Percentiles rank a stretch among this genome's conserved stretches.
Evolutionary conservation across 2,329 filamentous ascomycete species (phyloP).

Genomic region (Curvularia verruculosa): DNA sequence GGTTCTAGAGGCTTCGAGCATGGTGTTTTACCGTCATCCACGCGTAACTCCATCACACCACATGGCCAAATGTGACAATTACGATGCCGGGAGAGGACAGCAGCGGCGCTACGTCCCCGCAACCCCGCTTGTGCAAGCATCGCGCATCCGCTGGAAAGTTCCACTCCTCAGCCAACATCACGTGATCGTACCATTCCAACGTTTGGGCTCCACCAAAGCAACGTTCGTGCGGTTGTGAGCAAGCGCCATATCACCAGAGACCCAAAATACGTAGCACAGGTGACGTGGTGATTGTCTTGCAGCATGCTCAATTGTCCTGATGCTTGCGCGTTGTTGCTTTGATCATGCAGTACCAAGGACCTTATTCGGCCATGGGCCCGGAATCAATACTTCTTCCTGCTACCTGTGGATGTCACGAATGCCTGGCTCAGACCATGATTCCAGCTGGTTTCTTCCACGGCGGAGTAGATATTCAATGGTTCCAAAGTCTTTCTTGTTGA

Average conservation of each 20-base stretch:
- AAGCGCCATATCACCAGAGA: constrained; percentile 2
- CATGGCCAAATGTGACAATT: constrained; percentile 6
- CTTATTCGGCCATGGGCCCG: neutral
- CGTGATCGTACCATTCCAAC: constrained; percentile 15
- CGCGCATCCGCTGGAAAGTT: constrained; percentile 14
- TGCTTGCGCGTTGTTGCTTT: constrained; percentile 9
- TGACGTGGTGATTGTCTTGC: neutral
- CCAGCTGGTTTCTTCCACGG: constrained; percentile 80
- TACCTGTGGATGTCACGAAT: constrained; percentile 67
- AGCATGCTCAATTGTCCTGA: neutral
- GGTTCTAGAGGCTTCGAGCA: constrained; percentile 32
- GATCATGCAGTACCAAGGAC: neutral
- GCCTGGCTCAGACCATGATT: constrained; percentile 78
- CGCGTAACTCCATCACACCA: constrained; percentile 6
- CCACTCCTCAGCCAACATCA: constrained; percentile 15
- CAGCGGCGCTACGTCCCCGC: neutral
- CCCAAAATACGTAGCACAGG: neutral
- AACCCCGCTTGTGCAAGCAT: constrained; percentile 1
- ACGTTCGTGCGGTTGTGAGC: neutral
- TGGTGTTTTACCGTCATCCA: constrained; percentile 17
- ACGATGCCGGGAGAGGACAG: constrained; percentile 2
- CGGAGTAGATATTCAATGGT: constrained; percentile 85
- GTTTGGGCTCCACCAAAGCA: neutral
- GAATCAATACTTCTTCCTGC: neutral
- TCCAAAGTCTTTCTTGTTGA: constrained; percentile 84